A percentile compares a stretch with the other conserved stretches of the same genome.
These are phyloP conservation scores for Catenaria anguillulae DNA, from an alignment of 371 early-diverging fungal species.

Conservation along the genomic window DNA sequence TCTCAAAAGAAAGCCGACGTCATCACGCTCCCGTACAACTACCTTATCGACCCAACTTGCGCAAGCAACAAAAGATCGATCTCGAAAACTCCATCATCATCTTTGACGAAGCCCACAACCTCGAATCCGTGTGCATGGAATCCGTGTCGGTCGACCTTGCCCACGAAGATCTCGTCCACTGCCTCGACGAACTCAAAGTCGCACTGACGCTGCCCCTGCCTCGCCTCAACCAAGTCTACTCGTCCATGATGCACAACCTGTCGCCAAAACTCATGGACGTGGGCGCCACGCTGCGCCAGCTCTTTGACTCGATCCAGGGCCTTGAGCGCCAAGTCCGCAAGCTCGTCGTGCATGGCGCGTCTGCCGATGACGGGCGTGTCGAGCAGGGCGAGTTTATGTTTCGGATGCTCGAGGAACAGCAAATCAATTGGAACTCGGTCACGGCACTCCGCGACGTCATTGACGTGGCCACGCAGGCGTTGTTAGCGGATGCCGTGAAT, in stretches of 20 bases:
- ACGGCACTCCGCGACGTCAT: constrained; percentile 6
- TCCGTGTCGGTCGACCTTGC: constrained; percentile 34
- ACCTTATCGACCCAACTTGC: constrained; percentile 60
- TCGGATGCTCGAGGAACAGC: constrained; percentile 9
- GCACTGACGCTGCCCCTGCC: not conserved
- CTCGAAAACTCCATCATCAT: constrained; percentile 56
- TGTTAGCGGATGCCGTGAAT: not conserved
- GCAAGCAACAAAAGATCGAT: constrained; percentile 40
- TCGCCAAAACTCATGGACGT: too few relatives aligned
- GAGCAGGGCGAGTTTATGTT: constrained; percentile 7
- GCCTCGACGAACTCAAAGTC: constrained; percentile 14
- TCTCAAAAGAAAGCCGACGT: constrained; percentile 48
- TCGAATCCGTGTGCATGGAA: constrained; percentile 30
- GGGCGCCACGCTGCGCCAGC: too few relatives aligned
- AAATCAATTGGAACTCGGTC: constrained; percentile 9
- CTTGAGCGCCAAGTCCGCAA: too few relatives aligned
- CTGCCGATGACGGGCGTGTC: too few relatives aligned
- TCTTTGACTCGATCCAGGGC: too few relatives aligned
- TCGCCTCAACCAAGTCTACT: not conserved
- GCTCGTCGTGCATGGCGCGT: constrained; percentile 10
- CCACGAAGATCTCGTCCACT: constrained; percentile 12
- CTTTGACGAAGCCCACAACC: constrained; percentile 69
- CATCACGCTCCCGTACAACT: constrained; percentile 86
- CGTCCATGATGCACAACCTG: too few relatives aligned
- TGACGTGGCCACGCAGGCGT: constrained; percentile 9